Conservation (phyloP, 306 rosid species). For the Prunus armeniaca region DNA sequence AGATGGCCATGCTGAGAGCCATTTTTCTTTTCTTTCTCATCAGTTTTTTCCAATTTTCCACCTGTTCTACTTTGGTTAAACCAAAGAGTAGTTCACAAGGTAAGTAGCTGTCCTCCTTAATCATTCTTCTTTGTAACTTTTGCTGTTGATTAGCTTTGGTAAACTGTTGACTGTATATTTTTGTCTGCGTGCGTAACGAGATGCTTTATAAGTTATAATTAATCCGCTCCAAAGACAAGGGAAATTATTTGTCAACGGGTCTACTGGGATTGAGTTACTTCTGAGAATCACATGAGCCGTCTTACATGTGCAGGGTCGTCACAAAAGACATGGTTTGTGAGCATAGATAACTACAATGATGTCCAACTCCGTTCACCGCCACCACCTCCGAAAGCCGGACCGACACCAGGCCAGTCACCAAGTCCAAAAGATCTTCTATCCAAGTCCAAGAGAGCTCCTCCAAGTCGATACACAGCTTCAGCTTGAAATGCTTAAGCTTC, state of each 20-base stretch:
- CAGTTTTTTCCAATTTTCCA: neutral
- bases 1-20: neutral
- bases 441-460: constrained; percentile 1
- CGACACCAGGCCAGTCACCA: neutral
- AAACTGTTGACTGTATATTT: too few relatives aligned
- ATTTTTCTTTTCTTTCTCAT: neutral
- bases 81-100: neutral
- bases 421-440: neutral
- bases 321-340: neutral
- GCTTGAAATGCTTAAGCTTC: neutral
- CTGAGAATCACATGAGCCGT: neutral
- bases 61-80: neutral
- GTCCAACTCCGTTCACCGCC: neutral
- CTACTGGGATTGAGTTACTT: neutral
- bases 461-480: neutral
- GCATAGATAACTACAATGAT: neutral
- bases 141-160: too few relatives aligned
- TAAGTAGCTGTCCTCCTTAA: too few relatives aligned
- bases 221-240: neutral
- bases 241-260: neutral
- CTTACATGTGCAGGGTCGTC: neutral
- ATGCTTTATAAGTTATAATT: too few relatives aligned
- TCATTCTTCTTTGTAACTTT: too few relatives aligned
- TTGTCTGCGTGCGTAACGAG: too few relatives aligned
- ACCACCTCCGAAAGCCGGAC: neutral